Conservation (phyloP, 805 yeast genomes). For the Nakazawaea wickerhamii region DNA sequence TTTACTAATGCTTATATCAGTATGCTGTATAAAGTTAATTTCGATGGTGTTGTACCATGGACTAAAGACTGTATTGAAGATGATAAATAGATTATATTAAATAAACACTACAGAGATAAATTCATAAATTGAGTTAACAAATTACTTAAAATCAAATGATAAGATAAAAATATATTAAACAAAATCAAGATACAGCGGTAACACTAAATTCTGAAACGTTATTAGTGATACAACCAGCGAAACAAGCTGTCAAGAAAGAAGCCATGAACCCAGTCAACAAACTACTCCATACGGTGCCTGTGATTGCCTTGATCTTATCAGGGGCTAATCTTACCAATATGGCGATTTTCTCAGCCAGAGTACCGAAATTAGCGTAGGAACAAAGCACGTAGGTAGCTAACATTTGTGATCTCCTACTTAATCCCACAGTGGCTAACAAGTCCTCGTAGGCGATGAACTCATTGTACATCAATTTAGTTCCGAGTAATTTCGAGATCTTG, state of each 20-base stretch:
- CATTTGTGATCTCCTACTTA: constrained; percentile 47
- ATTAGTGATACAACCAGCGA: not conserved
- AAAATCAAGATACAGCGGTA: not conserved
- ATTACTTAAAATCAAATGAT: not conserved
- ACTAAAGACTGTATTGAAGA: no score
- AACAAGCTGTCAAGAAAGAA: constrained; percentile 36
- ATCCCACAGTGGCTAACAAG: constrained; percentile 30
- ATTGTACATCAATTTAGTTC: constrained; percentile 19
- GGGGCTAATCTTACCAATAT: constrained; percentile 55
- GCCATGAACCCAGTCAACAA: constrained; percentile 48
- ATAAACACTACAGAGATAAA: not conserved
- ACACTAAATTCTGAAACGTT: not conserved
- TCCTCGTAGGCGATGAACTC: constrained; percentile 38
- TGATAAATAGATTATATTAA: no score
- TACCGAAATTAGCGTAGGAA: constrained; percentile 60
- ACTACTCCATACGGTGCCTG: constrained; percentile 41
- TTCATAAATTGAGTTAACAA: no score
- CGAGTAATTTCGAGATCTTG: constrained; percentile 27
- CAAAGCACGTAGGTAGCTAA: constrained; percentile 58
- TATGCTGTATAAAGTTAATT: not conserved
- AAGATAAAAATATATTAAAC: not conserved
- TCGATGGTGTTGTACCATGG: not conserved
- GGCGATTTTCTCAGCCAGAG: constrained; percentile 57
- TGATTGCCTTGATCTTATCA: constrained; percentile 39
- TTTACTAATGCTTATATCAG: constrained; percentile 1